Base-by-base conservation (phyloP, 1,284 basidiomycete species). In the Fomitopsis pinicola region DNA sequence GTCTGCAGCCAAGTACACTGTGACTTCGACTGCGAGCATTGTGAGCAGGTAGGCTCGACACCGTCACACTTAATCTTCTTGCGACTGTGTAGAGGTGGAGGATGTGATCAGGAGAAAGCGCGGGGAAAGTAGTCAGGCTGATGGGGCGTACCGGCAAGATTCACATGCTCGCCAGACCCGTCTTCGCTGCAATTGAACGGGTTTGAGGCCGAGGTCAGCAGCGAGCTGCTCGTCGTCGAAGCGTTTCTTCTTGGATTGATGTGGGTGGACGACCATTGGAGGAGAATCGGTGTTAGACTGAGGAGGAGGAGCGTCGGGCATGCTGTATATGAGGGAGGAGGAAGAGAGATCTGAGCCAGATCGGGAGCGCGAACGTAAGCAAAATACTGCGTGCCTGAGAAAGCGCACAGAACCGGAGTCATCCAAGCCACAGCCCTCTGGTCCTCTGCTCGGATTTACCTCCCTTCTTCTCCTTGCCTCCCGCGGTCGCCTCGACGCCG, bases 61-160 rank as follows among this genome's bases (percentile, higher is more conserved):
- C 91, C 91, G 77, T 93, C 91, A 74, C 91, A 93, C 73, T 93
- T 93, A 72, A 93, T 92, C 82, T 93, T 93, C 83, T 93, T 93
- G 64, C 90, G 85, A 64, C 91, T 92, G 71, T 12, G 48, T 63
- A 40, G 38, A 10, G 14, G 38, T 10, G 55, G 61, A 63, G 59
- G n/a, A 35, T 52, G 58, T 30, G 54, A 48, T 58, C 57, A 53
- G 50, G 44, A 59, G 45, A 55, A 42, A 48, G 19, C 53, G 22
- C 52, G 54, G 44, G 33, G 60, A 35, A 26, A 62, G 36, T 30
- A 44, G 46, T 30, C 17, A 46, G 42, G 57, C 14, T 30, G 45
- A 59, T 50, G 35, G 28, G 66, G 63, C 85, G 58, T 63, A 88
- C 91, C 91, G 86, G 79, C 91, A 93, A 70, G 86, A 86, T 78